phyloP scores from a whole-genome alignment of 257 asterid species.

The Capsicum chinense region DNA sequence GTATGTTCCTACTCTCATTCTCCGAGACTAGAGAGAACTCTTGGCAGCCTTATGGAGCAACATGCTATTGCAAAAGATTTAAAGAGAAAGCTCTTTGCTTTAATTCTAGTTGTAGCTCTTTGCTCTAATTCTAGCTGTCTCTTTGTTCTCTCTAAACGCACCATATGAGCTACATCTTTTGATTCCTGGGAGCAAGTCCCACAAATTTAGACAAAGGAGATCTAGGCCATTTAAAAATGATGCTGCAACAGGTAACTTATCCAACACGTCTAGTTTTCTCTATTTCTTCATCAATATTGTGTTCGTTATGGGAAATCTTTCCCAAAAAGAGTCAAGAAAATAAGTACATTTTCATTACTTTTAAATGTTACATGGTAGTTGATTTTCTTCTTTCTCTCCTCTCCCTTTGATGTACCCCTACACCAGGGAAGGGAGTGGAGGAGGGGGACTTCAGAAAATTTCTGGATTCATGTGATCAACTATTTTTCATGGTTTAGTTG shows the following conservation, averaged over 20 bases:
- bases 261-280: not conserved
- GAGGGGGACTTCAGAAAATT: not conserved
- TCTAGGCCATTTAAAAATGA: not conserved
- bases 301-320: not conserved
- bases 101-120: not conserved
- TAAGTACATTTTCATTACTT: constrained; percentile 5
- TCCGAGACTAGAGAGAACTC: not conserved
- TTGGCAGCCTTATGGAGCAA: constrained; percentile 9
- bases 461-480: constrained; percentile 23
- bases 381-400: constrained; percentile 14
- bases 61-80: not conserved
- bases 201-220: not conserved
- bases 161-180: not conserved
- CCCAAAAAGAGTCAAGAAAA: not conserved
- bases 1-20: not conserved
- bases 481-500: not conserved
- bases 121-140: not conserved
- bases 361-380: not conserved
- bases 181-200: constrained; percentile 15
- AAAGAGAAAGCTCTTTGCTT: not conserved
- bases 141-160: not conserved
- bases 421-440: not conserved
- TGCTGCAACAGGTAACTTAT: not conserved
- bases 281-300: not conserved
- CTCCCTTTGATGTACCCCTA: not conserved